These are phyloP conservation scores for Globisporangium yorkense DNA, from an alignment of 352 stramenopile genomes.

Conservation along the genomic window DNA sequence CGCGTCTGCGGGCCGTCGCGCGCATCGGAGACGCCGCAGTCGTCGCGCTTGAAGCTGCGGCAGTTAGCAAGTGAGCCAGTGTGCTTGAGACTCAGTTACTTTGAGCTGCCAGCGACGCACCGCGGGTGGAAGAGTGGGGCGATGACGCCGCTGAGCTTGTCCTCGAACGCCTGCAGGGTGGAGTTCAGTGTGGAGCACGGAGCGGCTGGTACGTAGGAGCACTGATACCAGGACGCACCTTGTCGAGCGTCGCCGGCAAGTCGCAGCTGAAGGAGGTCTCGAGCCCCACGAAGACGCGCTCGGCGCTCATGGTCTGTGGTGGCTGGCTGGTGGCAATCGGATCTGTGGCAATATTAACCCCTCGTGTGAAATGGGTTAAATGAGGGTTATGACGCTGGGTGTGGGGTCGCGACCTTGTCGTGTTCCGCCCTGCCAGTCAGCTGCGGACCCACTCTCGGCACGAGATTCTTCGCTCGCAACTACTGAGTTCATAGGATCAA, in stretches of 20 bases:
- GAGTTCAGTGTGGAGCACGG: not conserved
- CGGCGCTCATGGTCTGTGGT: conserved; percentile 16
- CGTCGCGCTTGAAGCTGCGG: conserved; percentile 64
- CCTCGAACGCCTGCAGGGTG: conserved; percentile 47
- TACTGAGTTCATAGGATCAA: too few relatives aligned
- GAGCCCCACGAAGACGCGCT: conserved; percentile 70
- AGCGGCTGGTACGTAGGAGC: not conserved
- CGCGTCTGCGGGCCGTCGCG: conserved; percentile 54
- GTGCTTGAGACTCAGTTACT: not conserved
- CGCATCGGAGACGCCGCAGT: conserved; percentile 45
- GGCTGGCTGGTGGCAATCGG: not conserved
- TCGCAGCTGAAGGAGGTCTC: conserved; percentile 74
- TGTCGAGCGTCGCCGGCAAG: conserved; percentile 53
- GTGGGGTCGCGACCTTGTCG: too few relatives aligned
- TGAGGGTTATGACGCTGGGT: too few relatives aligned
- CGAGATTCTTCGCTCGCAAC: too few relatives aligned
- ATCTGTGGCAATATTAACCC: too few relatives aligned
- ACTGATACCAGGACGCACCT: conserved; percentile 18
- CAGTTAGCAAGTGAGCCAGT: not conserved
- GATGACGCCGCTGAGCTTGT: conserved; percentile 76
- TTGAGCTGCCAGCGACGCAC: conserved; percentile 15
- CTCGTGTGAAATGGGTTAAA: too few relatives aligned
- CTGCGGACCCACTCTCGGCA: too few relatives aligned
- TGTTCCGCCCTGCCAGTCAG: too few relatives aligned
- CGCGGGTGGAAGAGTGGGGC: conserved; percentile 80